Base-by-base conservation (phyloP, 305 asterid species). In the Solanum hybrid region DNA sequence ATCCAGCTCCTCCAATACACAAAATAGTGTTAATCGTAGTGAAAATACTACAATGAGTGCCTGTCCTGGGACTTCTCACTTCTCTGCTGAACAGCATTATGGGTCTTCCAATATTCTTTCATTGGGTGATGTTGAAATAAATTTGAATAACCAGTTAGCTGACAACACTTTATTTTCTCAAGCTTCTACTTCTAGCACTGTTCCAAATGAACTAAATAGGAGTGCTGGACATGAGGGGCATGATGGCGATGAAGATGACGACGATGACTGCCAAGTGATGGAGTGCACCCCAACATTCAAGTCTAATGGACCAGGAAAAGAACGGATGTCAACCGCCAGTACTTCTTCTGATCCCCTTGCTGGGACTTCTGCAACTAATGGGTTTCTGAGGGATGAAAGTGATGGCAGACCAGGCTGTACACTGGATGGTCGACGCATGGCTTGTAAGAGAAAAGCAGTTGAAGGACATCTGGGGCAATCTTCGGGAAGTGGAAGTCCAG, bases 401-500 rank as follows among this genome's bases (percentile, higher is more conserved):
- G 95, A 93, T 86, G 91, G 90, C 80, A 89, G 93, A 89, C 91
- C 94, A 73, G 95, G 94, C 38, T 90, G 90, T 92, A 93, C 96
- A 79, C 20, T 91, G 78, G 96, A 94, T 77, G 93, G 94, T 79
- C 93, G 91, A 6, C 96, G 95, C 7, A 35, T 91, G 71, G 92
- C 98, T 1, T 92, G 98, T 92, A 97, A 97, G 94, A 94, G 99
- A 91, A 97, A 96, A 91, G 91, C 96, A 81, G 89, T 92, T 36
- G 99, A 95, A 90, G 93, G 90, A 77, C 93, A 91, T 72, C 86
- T 37, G 4, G 98, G 96, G 37, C 98, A 94, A 88, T 93, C 99
- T 71, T 94, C 98, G 34, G 96, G 96, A 85, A 92, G 92, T 73
- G 98, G 96, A 88, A 94, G 96, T 89, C 93, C 96, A 27, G 93